Conservation (phyloP, 768 basidiomycete genomes). For the Glaciozyma martinii region DNA sequence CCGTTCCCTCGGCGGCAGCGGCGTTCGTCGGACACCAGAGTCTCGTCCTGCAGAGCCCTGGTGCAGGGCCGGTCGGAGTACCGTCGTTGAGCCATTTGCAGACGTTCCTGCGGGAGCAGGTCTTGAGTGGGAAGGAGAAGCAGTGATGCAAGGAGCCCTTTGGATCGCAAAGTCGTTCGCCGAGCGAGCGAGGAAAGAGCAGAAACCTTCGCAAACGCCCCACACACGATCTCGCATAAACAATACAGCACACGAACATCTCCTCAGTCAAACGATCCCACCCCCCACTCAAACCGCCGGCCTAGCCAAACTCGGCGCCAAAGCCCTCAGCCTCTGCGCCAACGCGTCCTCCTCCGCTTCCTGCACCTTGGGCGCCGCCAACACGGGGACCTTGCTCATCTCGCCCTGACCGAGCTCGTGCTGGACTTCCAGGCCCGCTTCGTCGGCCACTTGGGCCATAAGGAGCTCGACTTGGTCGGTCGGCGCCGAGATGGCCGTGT, state of each 20-base stretch:
- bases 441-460: conserved; percentile 88
- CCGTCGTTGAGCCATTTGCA: too few relatives aligned
- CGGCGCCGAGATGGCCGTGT: conserved; percentile 84
- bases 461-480: conserved; percentile 94
- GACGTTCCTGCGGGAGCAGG: too few relatives aligned
- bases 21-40: not conserved
- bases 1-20: not conserved
- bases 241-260: too few relatives aligned
- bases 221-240: too few relatives aligned
- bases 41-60: conserved; percentile 9
- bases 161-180: too few relatives aligned
- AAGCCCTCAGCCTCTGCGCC: conserved; percentile 76
- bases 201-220: too few relatives aligned
- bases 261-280: too few relatives aligned
- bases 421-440: conserved; percentile 88
- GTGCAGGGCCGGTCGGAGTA: not conserved
- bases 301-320: conserved; percentile 50
- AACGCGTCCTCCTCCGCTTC: conserved; percentile 67
- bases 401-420: conserved; percentile 72
- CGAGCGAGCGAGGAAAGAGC: too few relatives aligned
- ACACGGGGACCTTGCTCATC: conserved; percentile 51
- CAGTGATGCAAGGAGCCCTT: too few relatives aligned
- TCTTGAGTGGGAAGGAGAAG: too few relatives aligned
- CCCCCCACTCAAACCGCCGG: too few relatives aligned
- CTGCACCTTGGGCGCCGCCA: conserved; percentile 44